Base-by-base conservation (phyloP, 108 stramenopile species). In the Cyclostephanos invisitatus region DNA sequence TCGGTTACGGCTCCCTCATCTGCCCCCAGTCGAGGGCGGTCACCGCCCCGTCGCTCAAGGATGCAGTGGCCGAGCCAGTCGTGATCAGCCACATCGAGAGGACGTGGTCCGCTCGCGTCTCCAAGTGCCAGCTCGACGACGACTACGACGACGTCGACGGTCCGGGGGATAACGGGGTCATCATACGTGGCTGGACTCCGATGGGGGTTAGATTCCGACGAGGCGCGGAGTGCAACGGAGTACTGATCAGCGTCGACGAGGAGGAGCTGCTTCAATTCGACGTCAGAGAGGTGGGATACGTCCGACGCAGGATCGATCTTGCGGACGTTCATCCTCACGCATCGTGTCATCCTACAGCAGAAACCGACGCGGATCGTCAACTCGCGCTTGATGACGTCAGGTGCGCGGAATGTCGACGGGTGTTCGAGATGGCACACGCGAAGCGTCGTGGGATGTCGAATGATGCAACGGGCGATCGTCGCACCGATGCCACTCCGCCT, bases 1-100 rank as follows among this genome's bases (percentile, higher is more conserved):
- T 90, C 74, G 89, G 86, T 9, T 91, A 87, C 67, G 90, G 90
- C 29, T 87, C 86, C 51, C 73, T 91, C 17, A 86, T 91, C 24
- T 91, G 90, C 70, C 72, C 86, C 9, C 51, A 86, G 25, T 77
- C 74, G 9, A 72, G 90, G 25, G 73, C 84, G 27, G 63, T 85
- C 17, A 91, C 87, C 46, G 84, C 87, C 35, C 86, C 90, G 1
- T 73, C 84, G 21, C 66, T 84, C 21, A 55, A 72, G 32, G 44
- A 67, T 24, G 28, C 68, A 0, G 42, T 58, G 17, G 83, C 73
- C 14, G 74, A 78, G 64, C 90, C 90, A 15, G 87, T 85, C 3
- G 40, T 75, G 7, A 73, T 91, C 12, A 29, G 60, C 4, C 62
- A 78, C n/a, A 54, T 88, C 28, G 79, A 86, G 44, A 76, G 90